Evolutionary conservation across 2,329 filamentous ascomycete species (phyloP).

Genomic region (Trichoderma atroviride): DNA sequence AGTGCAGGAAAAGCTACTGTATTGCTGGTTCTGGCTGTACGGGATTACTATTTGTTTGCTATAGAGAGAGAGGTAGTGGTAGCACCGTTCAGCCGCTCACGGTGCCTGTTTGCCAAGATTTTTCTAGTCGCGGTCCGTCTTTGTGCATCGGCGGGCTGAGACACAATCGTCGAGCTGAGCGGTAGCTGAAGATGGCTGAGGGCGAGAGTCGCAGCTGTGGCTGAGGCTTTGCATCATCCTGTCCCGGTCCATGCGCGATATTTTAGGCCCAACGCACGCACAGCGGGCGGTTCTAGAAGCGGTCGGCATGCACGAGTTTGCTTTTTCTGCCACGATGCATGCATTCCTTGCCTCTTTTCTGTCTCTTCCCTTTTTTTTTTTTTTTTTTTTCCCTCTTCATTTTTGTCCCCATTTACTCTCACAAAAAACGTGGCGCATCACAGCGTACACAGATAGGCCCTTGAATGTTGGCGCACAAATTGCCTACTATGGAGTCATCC

Average conservation of each 20-base stretch:
- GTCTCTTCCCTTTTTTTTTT: background rate
- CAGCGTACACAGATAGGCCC: background rate
- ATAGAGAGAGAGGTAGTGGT: too few species aligned
- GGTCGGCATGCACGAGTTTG: too few species aligned
- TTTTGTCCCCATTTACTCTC: too few species aligned
- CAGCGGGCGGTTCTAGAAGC: background rate
- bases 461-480: too few species aligned
- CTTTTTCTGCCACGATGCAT: too few species aligned
- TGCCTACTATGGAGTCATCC: too few species aligned
- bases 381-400: too few species aligned
- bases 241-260: constrained; percentile 1
- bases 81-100: too few species aligned
- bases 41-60: background rate
- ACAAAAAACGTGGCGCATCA: background rate
- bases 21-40: too few species aligned
- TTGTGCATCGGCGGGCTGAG: background rate
- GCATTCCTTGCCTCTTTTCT: background rate
- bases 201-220: background rate
- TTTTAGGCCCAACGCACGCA: background rate
- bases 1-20: too few species aligned
- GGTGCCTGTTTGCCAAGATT: background rate
- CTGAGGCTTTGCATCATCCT: constrained; percentile 10
- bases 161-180: constrained; percentile 8
- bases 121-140: background rate
- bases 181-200: constrained; percentile 10